phyloP scores from a whole-genome alignment of 805 yeast species.

The Candida patagonica region DNA sequence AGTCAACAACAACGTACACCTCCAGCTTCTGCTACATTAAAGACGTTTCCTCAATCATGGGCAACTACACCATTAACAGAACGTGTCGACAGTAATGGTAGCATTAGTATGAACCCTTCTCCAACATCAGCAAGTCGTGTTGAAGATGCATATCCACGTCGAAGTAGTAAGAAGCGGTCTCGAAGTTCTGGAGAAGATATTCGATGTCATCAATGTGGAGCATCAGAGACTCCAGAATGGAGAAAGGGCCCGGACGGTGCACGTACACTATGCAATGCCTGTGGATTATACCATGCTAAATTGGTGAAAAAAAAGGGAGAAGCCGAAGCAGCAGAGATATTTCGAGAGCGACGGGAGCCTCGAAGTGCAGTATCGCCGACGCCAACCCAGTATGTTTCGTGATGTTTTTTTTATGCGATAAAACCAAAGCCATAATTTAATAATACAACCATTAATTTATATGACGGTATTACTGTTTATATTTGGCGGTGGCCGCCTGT shows the following conservation, averaged over 20 bases:
- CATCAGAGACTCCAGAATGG: conserved; percentile 71
- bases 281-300: conserved; percentile 70
- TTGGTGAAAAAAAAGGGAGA: conserved; percentile 50
- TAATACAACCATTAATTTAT: no score
- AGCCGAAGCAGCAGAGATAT: conserved; percentile 39
- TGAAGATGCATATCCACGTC: background rate
- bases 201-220: conserved; percentile 41
- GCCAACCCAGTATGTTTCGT: no score
- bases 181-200: conserved; percentile 15
- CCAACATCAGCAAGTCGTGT: background rate
- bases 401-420: no score
- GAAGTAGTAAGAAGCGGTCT: conserved; percentile 9
- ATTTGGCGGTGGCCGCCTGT: background rate
- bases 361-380: no score
- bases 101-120: background rate
- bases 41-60: background rate
- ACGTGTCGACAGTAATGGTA: background rate
- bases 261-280: conserved; percentile 71
- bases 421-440: no score
- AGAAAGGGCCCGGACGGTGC: conserved; percentile 72
- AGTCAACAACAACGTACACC: background rate
- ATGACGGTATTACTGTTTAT: background rate
- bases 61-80: conserved; percentile 1
- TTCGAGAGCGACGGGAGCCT: conserved; percentile 14
- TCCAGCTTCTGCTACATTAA: conserved; percentile 1